Evolutionary conservation across 345 rosid species (phyloP), one percentile per base, ranked within the genome.

Genomic region (Mallotus nudiflorus): DNA sequence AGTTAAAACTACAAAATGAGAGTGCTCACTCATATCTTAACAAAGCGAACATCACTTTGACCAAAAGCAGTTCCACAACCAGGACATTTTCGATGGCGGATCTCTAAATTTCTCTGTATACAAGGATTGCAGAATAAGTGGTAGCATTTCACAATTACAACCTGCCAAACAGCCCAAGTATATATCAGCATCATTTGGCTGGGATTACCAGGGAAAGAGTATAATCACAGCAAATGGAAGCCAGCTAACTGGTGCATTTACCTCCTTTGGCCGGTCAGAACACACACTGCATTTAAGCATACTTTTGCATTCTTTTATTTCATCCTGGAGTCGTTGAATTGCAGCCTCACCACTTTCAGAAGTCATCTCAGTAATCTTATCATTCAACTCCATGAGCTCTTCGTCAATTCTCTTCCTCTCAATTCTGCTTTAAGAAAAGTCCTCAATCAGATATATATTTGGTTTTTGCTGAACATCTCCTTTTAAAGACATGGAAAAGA

Each of bases 81-180:
- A 7, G 99, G 99, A 79, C 99, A 95, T 78, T 89, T 95, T 9
- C 97, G 82, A 68, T 87, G 97, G 48, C 97, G 83, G 18, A 95
- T 85, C 80, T 92, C 99, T 72, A 95, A 74, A 72, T 89, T 95
- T 68, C 96, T 83, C 76, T 89, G 99, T 69, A 95, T 95, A 69
- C 99, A 90, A 45, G 88, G 97, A 80, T 95, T 85, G 90, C 97
- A 95, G 84, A 95, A 95, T 18, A 95, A 90, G 75, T 92, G 97
- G 75, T 80, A 92, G 81, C 99, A 92, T 75, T 90, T 95, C 78
- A 86, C 84, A 29, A 95, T 95, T 13, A 95, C 99, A 14, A 95
- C 99, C 97, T 92, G 91, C 62, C 39, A 22, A 28, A 48, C 49
- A 55, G 0, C 5, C 31, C 53, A 29, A 20, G 64, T 40, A 29